Evolutionary conservation across 1,139 yeast genomes (phyloP).

Genomic region (Magnusiomyces paraingens): DNA sequence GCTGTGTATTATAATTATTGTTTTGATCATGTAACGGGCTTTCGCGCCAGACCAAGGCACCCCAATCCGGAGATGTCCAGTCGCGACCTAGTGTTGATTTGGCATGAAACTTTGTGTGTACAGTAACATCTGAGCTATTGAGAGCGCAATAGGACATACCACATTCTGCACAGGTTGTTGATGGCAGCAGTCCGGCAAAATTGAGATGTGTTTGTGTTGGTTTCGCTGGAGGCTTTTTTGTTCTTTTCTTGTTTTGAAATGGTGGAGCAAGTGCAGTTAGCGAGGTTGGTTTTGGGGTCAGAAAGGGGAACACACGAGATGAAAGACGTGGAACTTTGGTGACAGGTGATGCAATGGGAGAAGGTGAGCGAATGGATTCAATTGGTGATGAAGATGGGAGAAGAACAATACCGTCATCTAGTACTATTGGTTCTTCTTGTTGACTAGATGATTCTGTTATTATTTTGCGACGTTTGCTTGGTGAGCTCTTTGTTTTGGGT

Average conservation of each 20-base stretch:
- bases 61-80: constrained; percentile 42
- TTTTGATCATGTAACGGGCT: too few relatives aligned
- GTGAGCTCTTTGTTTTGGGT: too few relatives aligned
- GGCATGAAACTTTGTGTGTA: constrained; percentile 41
- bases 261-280: too few relatives aligned
- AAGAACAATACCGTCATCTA: too few relatives aligned
- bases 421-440: too few relatives aligned
- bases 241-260: neutral
- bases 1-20: too few relatives aligned
- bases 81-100: constrained; percentile 41
- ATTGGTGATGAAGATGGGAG: too few relatives aligned
- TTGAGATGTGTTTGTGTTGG: neutral
- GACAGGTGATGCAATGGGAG: neutral
- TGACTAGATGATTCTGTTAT: too few relatives aligned
- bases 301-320: constrained; percentile 1
- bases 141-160: constrained; percentile 52
- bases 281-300: neutral
- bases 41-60: constrained; percentile 24
- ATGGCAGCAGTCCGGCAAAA: constrained; percentile 7
- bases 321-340: neutral
- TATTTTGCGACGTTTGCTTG: too few relatives aligned
- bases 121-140: constrained; percentile 39
- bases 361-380: too few relatives aligned
- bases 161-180: constrained; percentile 46
- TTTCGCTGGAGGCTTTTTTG: constrained; percentile 1